Conservation (phyloP, 345 rosid genomes). For the Citrus unshiu region DNA sequence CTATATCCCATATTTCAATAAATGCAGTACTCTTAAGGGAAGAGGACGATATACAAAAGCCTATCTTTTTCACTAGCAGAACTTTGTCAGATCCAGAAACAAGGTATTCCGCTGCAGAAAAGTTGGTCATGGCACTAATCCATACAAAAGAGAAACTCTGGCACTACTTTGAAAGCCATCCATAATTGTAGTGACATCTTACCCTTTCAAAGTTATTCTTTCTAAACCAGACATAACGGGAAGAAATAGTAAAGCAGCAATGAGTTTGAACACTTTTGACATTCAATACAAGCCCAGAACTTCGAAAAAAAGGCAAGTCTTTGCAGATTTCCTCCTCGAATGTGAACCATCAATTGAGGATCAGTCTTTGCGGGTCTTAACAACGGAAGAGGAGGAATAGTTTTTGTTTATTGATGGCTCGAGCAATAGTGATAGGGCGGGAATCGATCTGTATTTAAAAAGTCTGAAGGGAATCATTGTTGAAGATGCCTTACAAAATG, state of each 20-base stretch:
- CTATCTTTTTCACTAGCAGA: not conserved
- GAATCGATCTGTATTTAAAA: too few relatives aligned
- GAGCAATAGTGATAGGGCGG: accelerated
- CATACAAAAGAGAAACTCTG: accelerated
- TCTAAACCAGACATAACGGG: too few relatives aligned
- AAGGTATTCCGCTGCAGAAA: not conserved
- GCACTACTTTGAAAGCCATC: not conserved
- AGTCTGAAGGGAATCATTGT: too few relatives aligned
- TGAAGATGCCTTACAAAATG: accelerated
- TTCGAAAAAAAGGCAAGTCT: not conserved
- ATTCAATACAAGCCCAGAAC: not conserved
- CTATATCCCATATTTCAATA: not conserved
- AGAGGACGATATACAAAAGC: not conserved
- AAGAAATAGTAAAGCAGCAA: too few relatives aligned
- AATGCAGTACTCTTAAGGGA: not conserved
- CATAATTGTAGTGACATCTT: not conserved
- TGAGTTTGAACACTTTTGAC: too few relatives aligned
- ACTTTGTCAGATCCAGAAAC: not conserved
- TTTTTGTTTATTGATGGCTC: too few relatives aligned
- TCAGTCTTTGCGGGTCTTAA: too few relatives aligned
- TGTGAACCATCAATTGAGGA: too few relatives aligned
- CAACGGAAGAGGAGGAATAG: too few relatives aligned
- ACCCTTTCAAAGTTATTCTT: too few relatives aligned
- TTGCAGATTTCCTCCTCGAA: too few relatives aligned
- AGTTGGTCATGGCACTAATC: not conserved